Evolutionary conservation across 306 rosid genomes (phyloP), one percentile per base, ranked within the genome.

Genomic region (Vigna reflexopilosa): DNA sequence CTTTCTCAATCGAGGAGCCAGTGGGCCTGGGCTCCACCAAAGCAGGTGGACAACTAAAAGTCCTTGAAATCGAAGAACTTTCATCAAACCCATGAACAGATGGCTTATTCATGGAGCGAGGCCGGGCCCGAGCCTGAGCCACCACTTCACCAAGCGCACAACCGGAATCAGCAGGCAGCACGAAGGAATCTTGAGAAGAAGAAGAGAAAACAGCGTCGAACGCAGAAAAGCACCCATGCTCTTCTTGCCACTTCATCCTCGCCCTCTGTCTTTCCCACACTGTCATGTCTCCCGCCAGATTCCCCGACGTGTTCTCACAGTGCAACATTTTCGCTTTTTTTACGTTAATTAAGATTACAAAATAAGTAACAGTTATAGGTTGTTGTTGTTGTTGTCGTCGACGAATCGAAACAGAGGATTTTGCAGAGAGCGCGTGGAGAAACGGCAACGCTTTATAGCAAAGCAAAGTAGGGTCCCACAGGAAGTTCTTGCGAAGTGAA

Each of bases 1-100:
- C 87, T 38, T 83, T 84, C 20, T 86, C 90, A 20, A 65, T 67
- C 26, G 83, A 73, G 15, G 73, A 42, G 54, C 57, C 78, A 24
- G 65, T 57, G 74, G 57, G 70, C 61, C 84, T 85, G 6, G 30
- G 51, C 32, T 69, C 79, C 3, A 59, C 13, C 63, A 85, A 83
- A 67, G 75, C 2, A 17, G 87, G 85, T 22, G 91, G 90, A 65
- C 91, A 87, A 77, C 93, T 90, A 36, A 73, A 84, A 28, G 93
- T 90, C 56, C 86, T 86, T 8, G 94, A 83, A 73, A 88, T 82
- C 15, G 83, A 71, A 38, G 85, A 83, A 58, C 63, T 83, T 2
- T 48, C 57, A 24, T 88, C 88, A 30, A 75, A 73, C 22, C 73
- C 88, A 38, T 55, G 11, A 66, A 78, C 7, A 24, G 58, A 9